Evolutionary conservation across 208 protist species (phyloP).

Genomic region (Leishmania lainsoni): DNA sequence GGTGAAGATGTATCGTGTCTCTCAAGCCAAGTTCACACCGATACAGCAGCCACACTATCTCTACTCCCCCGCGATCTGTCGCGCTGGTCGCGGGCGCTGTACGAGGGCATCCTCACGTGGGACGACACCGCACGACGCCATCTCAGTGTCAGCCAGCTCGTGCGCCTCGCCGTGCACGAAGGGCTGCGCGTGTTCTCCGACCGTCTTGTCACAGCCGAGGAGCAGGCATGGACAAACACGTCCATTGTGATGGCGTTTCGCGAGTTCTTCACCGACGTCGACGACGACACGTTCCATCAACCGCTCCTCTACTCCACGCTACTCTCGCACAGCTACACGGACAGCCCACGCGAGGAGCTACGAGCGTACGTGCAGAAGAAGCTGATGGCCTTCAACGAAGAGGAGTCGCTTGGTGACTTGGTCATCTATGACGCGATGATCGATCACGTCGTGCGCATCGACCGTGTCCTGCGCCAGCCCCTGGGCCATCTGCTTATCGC

Average conservation of each 20-base stretch:
- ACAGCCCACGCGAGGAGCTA: slow-evolving; percentile 89
- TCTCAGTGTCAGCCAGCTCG: slow-evolving; percentile 57
- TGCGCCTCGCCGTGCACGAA: slow-evolving; percentile 97
- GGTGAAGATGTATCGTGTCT: slow-evolving; percentile 96
- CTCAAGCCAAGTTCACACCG: slow-evolving; percentile 94
- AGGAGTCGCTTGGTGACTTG: slow-evolving; percentile 93
- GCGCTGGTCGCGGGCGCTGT: slow-evolving; percentile 97
- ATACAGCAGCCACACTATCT: slow-evolving; percentile 98
- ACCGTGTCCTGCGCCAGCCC: slow-evolving; percentile 98
- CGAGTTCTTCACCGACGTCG: slow-evolving; percentile 84
- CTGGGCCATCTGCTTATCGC: slow-evolving; percentile 97
- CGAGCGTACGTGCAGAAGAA: slow-evolving; percentile 90
- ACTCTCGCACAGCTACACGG: slow-evolving; percentile 91
- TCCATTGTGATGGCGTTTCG: slow-evolving; percentile 75
- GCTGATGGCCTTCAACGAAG: slow-evolving; percentile 96
- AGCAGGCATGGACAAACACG: slow-evolving; percentile 95
- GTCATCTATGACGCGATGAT: slow-evolving; percentile 99
- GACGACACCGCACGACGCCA: slow-evolving; percentile 44
- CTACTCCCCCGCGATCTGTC: slow-evolving; percentile 99
- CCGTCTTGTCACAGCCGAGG: slow-evolving; percentile 92
- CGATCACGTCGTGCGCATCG: slow-evolving; percentile 98
- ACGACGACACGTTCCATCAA: slow-evolving; percentile 57
- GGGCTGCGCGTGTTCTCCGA: slow-evolving; percentile 97
- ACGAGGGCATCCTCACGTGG: slow-evolving; percentile 92
- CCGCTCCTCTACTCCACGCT: slow-evolving; percentile 98